Evolutionary conservation across 495 filamentous ascomycete genomes (phyloP), one percentile per base, ranked within the genome.

Genomic region (Trichoderma parareesei): DNA sequence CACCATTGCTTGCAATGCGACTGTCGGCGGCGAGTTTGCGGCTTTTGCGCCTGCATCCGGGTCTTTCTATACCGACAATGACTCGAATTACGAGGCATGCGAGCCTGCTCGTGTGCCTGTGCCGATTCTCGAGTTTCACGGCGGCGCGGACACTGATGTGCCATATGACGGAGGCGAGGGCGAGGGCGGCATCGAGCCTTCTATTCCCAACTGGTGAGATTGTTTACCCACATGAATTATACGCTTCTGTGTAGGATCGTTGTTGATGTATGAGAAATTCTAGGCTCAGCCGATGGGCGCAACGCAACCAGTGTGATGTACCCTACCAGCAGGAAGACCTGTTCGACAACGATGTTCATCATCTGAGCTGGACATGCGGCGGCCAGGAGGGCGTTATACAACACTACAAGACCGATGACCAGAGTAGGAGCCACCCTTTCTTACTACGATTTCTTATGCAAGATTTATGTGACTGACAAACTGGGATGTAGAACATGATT

Each of bases 331-430:
- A 61, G 8, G 72, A 73, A 57, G 69, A 73, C 61, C 68, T 67
- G 40, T 74, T 74, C 38, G 67, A 62, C 20, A 70, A 71, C n/a
- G 69, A 73, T 37, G 72, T 74, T 33, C 69, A 69, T 14, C 71
- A 71, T 53, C 70, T 67, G 2, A 71, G 65, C 5, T 79, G 78
- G 78, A 71, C 71, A 10, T 79, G 79, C 61, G 35, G 35, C 3
- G 72, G 68, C 2, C 68, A 68, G 20, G 66, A 68, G 64, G 78
- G 75, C 5, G 74, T 71, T 65, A 67, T 80, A 61, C 78, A 82
- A 65, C 78, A 81, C 60, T 81, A 78, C 69, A 79, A 79, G 42
- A 71, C 81, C 41, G 74, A 76, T 62, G 71, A 76, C 11, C 60
- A 61, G 35, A 61, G 60, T 38, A 79, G 72, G 72, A 40, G 8